These are phyloP conservation scores for Solanum corneliomulleri DNA, from an alignment of 257 asterid species.

Conservation along the genomic window DNA sequence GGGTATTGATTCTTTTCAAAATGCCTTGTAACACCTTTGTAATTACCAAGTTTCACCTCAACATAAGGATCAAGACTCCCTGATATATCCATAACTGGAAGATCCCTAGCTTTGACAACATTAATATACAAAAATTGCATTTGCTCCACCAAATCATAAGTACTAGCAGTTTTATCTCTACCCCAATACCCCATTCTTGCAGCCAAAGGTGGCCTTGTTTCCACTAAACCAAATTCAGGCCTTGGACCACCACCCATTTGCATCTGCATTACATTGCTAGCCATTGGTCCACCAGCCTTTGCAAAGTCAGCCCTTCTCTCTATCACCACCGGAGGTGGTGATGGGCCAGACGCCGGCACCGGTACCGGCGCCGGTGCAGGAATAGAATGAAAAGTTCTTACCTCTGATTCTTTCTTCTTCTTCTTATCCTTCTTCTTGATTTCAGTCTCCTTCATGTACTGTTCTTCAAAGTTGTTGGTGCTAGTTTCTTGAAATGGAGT, in stretches of 20 bases:
- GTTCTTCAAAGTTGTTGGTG: conserved; percentile 24
- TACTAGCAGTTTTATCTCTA: conserved; percentile 61
- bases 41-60: conserved; percentile 82
- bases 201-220: conserved; percentile 81
- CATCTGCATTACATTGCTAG: conserved; percentile 48
- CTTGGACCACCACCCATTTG: conserved; percentile 40
- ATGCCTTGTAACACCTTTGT: conserved; percentile 65
- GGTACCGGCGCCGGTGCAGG: conserved; percentile 12
- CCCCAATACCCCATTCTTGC: conserved; percentile 94
- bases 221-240: conserved; percentile 74
- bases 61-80: conserved; percentile 92
- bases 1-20: conserved; percentile 67
- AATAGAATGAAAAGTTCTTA: conserved; percentile 50
- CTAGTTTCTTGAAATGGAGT: conserved; percentile 27
- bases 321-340: conserved; percentile 25
- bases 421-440: conserved; percentile 30
- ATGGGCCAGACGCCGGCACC: conserved; percentile 1
- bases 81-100: conserved; percentile 58
- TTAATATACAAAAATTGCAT: conserved; percentile 57
- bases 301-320: conserved; percentile 37
- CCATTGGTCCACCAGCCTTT: conserved; percentile 19
- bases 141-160: conserved; percentile 78
- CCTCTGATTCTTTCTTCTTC: conserved; percentile 47
- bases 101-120: conserved; percentile 74
- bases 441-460: conserved; percentile 20